Conservation (phyloP, 2,329 filamentous ascomycete species). For the Cladosporium sp. region DNA sequence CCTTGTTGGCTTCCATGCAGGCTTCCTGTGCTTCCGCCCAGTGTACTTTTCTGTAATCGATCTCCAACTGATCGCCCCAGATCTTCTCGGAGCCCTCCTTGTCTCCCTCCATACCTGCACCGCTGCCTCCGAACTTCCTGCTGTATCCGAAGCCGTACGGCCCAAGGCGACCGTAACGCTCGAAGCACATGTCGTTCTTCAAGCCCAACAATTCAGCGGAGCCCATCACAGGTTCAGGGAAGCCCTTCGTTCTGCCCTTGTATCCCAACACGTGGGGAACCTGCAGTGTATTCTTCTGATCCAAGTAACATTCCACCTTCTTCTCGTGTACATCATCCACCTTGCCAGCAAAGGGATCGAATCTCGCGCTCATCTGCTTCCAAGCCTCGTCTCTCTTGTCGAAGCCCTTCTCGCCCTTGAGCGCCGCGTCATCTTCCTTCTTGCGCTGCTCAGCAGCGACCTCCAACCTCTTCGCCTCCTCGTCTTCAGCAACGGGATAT, state of each 20-base stretch:
- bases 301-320: constrained; percentile 76
- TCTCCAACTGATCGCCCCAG: constrained; percentile 69
- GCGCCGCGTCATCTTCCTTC: constrained; percentile 41
- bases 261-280: constrained; percentile 74
- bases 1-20: constrained; percentile 71
- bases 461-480: constrained; percentile 49
- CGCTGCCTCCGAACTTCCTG: constrained; percentile 73
- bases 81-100: constrained; percentile 76
- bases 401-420: constrained; percentile 37
- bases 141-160: constrained; percentile 92
- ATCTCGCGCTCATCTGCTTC: constrained; percentile 43
- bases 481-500: constrained; percentile 71
- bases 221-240: constrained; percentile 83
- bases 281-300: constrained; percentile 63
- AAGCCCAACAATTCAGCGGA: constrained; percentile 80
- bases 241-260: constrained; percentile 76
- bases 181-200: constrained; percentile 86
- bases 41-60: constrained; percentile 75
- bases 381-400: constrained; percentile 33
- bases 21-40: constrained; percentile 78
- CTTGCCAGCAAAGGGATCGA: constrained; percentile 66
- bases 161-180: constrained; percentile 82
- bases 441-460: constrained; percentile 39
- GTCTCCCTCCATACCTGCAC: constrained; percentile 83
- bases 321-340: constrained; percentile 43